phyloP scores from a whole-genome alignment of 768 basidiomycete genomes.

The Leccinum incarnatum region DNA sequence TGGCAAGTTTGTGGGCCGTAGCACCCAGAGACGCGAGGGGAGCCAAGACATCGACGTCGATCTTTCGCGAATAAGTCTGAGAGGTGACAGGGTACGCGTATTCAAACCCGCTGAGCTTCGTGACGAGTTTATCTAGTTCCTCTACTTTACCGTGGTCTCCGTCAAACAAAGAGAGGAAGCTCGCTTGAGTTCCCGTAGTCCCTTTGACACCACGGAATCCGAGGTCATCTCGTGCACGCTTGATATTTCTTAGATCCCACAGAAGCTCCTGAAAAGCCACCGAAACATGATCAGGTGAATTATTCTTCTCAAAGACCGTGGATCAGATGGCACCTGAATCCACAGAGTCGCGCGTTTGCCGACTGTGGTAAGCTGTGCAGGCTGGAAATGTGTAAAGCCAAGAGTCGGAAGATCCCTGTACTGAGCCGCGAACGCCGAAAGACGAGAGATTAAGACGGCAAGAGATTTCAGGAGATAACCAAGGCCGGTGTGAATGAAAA shows the following conservation, averaged over 20 bases:
- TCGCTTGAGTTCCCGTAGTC: slow-evolving; percentile 98
- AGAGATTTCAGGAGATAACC: slow-evolving; percentile 83
- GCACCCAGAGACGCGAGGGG: slow-evolving; percentile 90
- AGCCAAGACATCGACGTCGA: slow-evolving; percentile 89
- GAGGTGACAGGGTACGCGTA: slow-evolving; percentile 98
- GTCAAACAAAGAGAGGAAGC: slow-evolving; percentile 91
- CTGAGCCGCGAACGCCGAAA: slow-evolving; percentile 79
- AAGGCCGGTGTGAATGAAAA: slow-evolving; percentile 89
- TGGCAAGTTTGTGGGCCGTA: slow-evolving; percentile 97
- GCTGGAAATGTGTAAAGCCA: slow-evolving; percentile 99
- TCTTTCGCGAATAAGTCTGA: slow-evolving; percentile 98
- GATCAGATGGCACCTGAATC: slow-evolving; percentile 66
- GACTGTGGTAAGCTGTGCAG: slow-evolving; percentile 96
- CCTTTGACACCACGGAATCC: slow-evolving; percentile 99
- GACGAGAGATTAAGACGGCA: slow-evolving; percentile 85
- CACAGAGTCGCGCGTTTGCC: slow-evolving; percentile 96
- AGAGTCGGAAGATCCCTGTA: slow-evolving; percentile 89
- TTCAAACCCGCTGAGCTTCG: slow-evolving; percentile 85
- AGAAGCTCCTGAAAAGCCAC: slow-evolving; percentile 65
- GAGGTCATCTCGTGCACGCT: slow-evolving; percentile 84
- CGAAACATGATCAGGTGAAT: not conserved
- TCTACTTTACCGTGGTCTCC: slow-evolving; percentile 96
- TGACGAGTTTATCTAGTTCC: slow-evolving; percentile 83
- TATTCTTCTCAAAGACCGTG: not conserved
- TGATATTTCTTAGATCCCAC: slow-evolving; percentile 94